A percentile compares a stretch with the other conserved stretches of the same genome.
Conservation (phyloP, 2,329 filamentous ascomycete genomes). For the Trichoderma arundinaceum region DNA sequence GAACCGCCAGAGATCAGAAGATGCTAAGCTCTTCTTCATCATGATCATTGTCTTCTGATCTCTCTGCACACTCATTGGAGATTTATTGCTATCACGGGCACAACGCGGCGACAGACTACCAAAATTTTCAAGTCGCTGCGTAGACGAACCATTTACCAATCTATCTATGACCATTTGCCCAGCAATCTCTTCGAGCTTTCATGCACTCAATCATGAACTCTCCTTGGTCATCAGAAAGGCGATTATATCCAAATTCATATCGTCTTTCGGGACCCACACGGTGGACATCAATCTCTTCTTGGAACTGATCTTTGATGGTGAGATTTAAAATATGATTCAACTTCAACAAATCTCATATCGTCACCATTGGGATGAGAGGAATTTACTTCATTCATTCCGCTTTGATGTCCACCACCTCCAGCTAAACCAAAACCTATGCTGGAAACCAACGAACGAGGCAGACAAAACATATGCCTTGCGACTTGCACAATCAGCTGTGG, state of each 20-base stretch:
- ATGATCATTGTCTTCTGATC: not conserved
- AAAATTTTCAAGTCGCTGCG: not conserved
- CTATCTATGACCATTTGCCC: not conserved
- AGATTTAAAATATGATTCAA: constrained; percentile 1
- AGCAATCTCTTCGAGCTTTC: constrained; percentile 6
- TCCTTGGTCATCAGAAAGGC: not conserved
- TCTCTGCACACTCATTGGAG: constrained; percentile 6
- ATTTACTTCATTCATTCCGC: not conserved
- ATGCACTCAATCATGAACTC: not conserved
- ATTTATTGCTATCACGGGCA: not conserved
- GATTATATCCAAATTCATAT: not conserved
- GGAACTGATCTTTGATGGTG: not conserved
- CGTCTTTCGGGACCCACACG: not conserved
- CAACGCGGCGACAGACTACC: not conserved
- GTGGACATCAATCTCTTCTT: constrained; percentile 1
- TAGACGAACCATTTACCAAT: not conserved
- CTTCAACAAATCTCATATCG: not conserved
- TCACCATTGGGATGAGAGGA: not conserved
- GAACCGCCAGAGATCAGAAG: constrained; percentile 5
- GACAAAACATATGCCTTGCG: not conserved
- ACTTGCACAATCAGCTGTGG: constrained; percentile 21
- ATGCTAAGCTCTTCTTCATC: not conserved
- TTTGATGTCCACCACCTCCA: constrained; percentile 20
- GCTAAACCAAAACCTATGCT: not conserved
- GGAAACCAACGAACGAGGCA: constrained; percentile 5